Percentiles rank a stretch among this genome's conserved stretches.
Conservation (phyloP, 2,329 filamentous ascomycete species). For the Alternaria angustiovoidea region DNA sequence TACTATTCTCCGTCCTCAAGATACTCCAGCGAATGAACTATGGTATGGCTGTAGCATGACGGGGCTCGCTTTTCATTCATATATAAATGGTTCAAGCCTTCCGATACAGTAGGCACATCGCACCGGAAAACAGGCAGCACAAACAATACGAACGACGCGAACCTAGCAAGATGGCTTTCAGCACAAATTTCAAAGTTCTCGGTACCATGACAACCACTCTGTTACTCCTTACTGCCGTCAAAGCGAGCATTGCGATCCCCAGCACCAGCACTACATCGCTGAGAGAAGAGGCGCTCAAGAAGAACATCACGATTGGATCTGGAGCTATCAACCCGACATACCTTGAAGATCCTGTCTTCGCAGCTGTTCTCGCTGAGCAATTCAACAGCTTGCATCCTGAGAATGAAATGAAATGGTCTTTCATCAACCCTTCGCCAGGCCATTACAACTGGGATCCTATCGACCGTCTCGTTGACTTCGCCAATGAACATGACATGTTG, state of each 20-base stretch:
- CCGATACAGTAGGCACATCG: not conserved
- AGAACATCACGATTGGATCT: conserved; percentile 8
- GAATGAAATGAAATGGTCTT: conserved; percentile 15
- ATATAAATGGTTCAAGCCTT: not conserved
- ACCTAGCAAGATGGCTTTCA: not conserved
- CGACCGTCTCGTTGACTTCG: conserved; percentile 6
- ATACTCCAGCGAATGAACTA: not conserved
- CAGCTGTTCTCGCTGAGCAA: conserved; percentile 11
- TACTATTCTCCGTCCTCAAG: not conserved
- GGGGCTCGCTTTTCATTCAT: not conserved
- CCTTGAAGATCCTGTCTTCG: conserved; percentile 11
- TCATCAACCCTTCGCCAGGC: conserved; percentile 4
- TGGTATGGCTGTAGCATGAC: not conserved
- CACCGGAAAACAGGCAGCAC: not conserved
- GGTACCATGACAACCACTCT: not conserved
- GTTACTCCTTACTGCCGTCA: not conserved
- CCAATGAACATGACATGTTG: conserved; percentile 9
- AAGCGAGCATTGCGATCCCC: not conserved
- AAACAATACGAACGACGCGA: not conserved
- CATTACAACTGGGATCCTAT: conserved; percentile 12
- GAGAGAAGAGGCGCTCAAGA: conserved; percentile 4
- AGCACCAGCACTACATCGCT: conserved; percentile 9
- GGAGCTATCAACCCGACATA: conserved; percentile 9
- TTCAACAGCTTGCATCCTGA: conserved; percentile 17
- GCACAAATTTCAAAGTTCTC: not conserved